phyloP scores from a whole-genome alignment of 768 basidiomycete genomes.

The Imleria badia region DNA sequence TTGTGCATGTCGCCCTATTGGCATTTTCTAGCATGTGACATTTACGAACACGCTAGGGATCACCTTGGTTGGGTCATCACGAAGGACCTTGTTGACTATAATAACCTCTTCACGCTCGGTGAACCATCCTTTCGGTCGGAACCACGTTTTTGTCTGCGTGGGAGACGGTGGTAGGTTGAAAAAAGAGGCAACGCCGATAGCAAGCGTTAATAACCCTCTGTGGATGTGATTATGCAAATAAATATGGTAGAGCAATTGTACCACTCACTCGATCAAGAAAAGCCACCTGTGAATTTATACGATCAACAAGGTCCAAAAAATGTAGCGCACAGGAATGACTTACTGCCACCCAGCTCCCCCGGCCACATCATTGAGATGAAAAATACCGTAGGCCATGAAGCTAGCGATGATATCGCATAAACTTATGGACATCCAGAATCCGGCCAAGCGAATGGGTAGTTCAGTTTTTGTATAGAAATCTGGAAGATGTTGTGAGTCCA shows the following conservation, averaged over 20 bases:
- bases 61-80: slow-evolving; percentile 63
- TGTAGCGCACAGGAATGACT: slow-evolving; percentile 3
- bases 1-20: slow-evolving; percentile 59
- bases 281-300: slow-evolving; percentile 33
- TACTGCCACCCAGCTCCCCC: slow-evolving; percentile 16
- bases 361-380: slow-evolving; percentile 22
- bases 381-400: slow-evolving; percentile 64
- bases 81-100: slow-evolving; percentile 54
- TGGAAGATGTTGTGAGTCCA: background rate
- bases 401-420: slow-evolving; percentile 52
- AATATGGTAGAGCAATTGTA: background rate
- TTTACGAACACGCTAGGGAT: background rate
- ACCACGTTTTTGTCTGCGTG: slow-evolving; percentile 58
- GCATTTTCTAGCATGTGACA: background rate
- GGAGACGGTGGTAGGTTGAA: slow-evolving; percentile 62
- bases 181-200: slow-evolving; percentile 52
- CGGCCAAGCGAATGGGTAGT: slow-evolving; percentile 51
- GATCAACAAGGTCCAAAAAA: background rate
- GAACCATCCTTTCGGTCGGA: slow-evolving; percentile 63
- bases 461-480: slow-evolving; percentile 57
- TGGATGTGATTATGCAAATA: background rate
- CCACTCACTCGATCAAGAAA: slow-evolving; percentile 32
- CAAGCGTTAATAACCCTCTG: slow-evolving; percentile 41
- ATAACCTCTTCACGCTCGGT: slow-evolving; percentile 61
- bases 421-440: slow-evolving; percentile 68